Evolutionary conservation across 495 filamentous ascomycete genomes (phyloP).

Genomic region (Talaromyces borbonicus): DNA sequence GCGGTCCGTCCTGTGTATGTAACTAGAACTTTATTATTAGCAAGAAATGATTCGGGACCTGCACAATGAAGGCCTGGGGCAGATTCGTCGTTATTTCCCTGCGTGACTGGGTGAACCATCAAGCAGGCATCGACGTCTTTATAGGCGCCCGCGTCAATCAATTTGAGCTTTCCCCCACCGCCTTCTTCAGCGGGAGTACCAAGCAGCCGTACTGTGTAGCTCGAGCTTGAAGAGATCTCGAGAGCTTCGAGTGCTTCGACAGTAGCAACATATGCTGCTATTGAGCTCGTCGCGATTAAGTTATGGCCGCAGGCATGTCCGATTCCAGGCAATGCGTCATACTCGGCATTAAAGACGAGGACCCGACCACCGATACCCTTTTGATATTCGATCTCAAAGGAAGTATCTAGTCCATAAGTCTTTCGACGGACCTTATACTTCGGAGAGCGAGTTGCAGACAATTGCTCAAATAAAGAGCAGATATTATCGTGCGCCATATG

Average conservation of each 20-base stretch:
- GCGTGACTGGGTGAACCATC: slow-evolving; percentile 44
- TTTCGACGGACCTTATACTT: slow-evolving; percentile 30
- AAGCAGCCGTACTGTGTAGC: slow-evolving; percentile 24
- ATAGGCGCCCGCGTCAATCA: slow-evolving; percentile 43
- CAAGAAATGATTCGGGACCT: slow-evolving; percentile 36
- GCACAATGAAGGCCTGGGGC: slow-evolving; percentile 20
- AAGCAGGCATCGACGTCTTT: slow-evolving; percentile 35
- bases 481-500: slow-evolving; percentile 43
- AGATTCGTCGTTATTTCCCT: slow-evolving; percentile 16
- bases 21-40: slow-evolving; percentile 40
- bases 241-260: slow-evolving; percentile 20
- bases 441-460: slow-evolving; percentile 10
- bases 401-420: slow-evolving; percentile 43
- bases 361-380: slow-evolving; percentile 35
- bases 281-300: slow-evolving; percentile 33
- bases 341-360: slow-evolving; percentile 50
- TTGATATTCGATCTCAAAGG: slow-evolving; percentile 46
- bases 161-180: slow-evolving; percentile 35
- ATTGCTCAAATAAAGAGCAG: slow-evolving; percentile 31
- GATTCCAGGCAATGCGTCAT: slow-evolving; percentile 38
- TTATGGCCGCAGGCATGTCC: slow-evolving; percentile 42
- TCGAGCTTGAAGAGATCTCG: background rate
- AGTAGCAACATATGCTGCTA: slow-evolving; percentile 32
- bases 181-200: slow-evolving; percentile 37
- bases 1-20: slow-evolving; percentile 38